phyloP scores from a whole-genome alignment of 805 yeast genomes.

The Candida succiphila region DNA sequence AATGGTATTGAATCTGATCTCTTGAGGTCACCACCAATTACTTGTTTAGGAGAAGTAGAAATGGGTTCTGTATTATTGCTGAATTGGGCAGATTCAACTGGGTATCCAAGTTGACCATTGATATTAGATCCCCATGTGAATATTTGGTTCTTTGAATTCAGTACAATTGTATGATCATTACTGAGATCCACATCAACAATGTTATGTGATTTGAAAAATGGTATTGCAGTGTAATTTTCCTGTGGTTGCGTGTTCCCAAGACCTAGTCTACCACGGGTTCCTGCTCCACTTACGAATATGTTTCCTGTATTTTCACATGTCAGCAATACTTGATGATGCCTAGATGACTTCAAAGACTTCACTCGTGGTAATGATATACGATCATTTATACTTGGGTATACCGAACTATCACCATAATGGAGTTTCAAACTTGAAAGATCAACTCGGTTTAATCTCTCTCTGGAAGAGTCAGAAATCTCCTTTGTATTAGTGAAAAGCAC shows the following conservation, averaged over 20 bases:
- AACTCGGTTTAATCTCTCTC: conserved; percentile 6
- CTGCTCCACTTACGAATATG: conserved; percentile 55
- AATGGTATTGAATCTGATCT: conserved; percentile 19
- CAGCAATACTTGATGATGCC: conserved; percentile 52
- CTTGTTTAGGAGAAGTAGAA: conserved; percentile 26
- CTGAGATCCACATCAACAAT: conserved; percentile 37
- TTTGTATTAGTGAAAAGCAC: conserved; percentile 52
- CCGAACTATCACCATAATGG: conserved; percentile 12
- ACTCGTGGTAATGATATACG: conserved; percentile 33
- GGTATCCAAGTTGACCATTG: conserved; percentile 56
- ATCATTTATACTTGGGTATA: conserved; percentile 10
- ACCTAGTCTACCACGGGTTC: conserved; percentile 67
- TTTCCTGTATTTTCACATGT: conserved; percentile 38
- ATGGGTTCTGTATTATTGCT: conserved; percentile 18
- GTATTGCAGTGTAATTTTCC: conserved; percentile 34
- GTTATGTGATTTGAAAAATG: conserved; percentile 23
- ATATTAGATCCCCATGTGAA: conserved; percentile 76
- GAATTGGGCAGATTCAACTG: conserved; percentile 16
- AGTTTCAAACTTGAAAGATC: conserved; percentile 12
- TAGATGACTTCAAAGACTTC: conserved; percentile 42
- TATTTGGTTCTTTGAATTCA: conserved; percentile 42
- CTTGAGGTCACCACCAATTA: conserved; percentile 32
- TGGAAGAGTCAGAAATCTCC: conserved; percentile 3
- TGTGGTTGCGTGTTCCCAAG: conserved; percentile 31
- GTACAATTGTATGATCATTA: conserved; percentile 57